Evolutionary conservation across 139 green algal species (phyloP).

Genomic region (Chlorella sorokiniana): DNA sequence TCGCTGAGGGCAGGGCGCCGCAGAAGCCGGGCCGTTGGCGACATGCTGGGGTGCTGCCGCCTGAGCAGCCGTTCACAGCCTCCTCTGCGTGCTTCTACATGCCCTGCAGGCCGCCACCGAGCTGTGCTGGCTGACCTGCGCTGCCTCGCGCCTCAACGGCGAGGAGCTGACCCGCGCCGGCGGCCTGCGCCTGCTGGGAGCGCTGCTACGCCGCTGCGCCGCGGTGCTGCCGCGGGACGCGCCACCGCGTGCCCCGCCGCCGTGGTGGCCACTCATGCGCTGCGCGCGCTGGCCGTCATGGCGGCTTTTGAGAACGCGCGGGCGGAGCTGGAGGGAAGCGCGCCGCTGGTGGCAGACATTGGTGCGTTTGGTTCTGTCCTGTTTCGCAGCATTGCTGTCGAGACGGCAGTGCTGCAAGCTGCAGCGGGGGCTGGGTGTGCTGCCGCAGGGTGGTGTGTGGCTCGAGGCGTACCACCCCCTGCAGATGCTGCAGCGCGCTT

Average conservation of each 20-base stretch:
- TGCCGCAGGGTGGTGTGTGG: too few relatives aligned
- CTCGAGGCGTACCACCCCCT: too few relatives aligned
- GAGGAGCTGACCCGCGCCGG: constrained; percentile 86
- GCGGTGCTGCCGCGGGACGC: constrained; percentile 64
- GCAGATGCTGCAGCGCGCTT: not conserved
- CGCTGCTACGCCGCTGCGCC: constrained; percentile 76
- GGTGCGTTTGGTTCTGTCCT: too few relatives aligned
- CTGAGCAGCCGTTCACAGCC: too few relatives aligned
- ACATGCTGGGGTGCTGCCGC: not conserved
- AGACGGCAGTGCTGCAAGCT: too few relatives aligned
- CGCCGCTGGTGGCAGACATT: constrained; percentile 32
- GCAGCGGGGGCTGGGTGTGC: too few relatives aligned
- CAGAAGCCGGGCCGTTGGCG: too few relatives aligned
- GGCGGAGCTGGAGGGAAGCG: constrained; percentile 44
- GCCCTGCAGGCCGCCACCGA: constrained; percentile 73
- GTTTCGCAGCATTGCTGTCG: too few relatives aligned
- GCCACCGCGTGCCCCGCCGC: constrained; percentile 47
- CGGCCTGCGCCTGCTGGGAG: constrained; percentile 70
- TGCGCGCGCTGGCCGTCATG: constrained; percentile 76
- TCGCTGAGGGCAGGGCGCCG: too few relatives aligned
- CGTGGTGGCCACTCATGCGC: constrained; percentile 58
- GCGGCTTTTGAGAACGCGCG: constrained; percentile 60
- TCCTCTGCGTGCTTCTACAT: not conserved
- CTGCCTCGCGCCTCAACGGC: constrained; percentile 77
- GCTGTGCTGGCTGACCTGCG: constrained; percentile 91